These are phyloP conservation scores for Ceratobasidium sp. DNA, from an alignment of 1,284 basidiomycete genomes.

Conservation along the genomic window DNA sequence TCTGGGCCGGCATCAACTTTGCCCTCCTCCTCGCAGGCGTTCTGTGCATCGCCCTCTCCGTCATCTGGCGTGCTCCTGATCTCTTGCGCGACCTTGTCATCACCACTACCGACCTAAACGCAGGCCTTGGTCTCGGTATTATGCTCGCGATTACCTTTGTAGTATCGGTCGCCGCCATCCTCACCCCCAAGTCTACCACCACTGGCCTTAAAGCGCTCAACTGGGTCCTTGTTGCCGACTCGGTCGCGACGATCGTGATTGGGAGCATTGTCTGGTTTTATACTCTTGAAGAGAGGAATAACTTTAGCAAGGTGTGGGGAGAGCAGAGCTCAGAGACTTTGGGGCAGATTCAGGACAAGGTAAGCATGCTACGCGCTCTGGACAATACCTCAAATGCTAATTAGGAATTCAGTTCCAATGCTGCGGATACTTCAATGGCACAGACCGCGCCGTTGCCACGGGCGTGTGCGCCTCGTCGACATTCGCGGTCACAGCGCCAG, in stretches of 20 bases:
- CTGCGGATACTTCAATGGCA: conserved; percentile 78
- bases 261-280: conserved; percentile 82
- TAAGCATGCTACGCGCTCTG: no score
- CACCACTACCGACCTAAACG: conserved; percentile 66
- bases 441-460: conserved; percentile 68
- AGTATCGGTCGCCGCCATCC: conserved; percentile 73
- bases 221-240: conserved; percentile 72
- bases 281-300: conserved; percentile 73
- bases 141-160: conserved; percentile 72
- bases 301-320: conserved; percentile 70
- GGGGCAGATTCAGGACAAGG: conserved; percentile 75
- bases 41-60: conserved; percentile 70
- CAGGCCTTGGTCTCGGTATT: conserved; percentile 75
- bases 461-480: conserved; percentile 68
- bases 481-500: conserved; percentile 62
- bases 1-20: conserved; percentile 76
- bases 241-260: conserved; percentile 66
- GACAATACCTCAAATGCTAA: no score
- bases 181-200: conserved; percentile 74
- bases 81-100: conserved; percentile 77
- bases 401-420: conserved; percentile 67
- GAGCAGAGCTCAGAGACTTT: conserved; percentile 61
- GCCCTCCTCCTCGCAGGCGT: conserved; percentile 74
- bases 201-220: conserved; percentile 76
- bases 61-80: conserved; percentile 73